phyloP scores from a whole-genome alignment of 164 flowering plant species.

The Sextonia rubra region DNA sequence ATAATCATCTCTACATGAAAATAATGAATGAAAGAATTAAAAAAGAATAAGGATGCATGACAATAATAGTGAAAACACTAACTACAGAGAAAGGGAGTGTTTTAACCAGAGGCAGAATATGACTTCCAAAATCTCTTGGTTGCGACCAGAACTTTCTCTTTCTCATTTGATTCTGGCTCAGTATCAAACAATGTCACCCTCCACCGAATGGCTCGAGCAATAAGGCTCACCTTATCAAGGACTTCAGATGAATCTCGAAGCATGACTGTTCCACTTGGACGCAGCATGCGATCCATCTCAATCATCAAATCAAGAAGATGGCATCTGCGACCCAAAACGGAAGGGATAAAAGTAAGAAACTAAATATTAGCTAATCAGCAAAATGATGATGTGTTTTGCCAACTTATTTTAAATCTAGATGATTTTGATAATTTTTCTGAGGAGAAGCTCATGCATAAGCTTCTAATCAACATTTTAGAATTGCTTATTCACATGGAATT shows the following conservation, averaged over 20 bases:
- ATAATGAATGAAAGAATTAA: too few species aligned
- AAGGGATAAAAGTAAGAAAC: too few species aligned
- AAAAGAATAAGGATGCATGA: not conserved
- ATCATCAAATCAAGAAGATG: conserved; percentile 83
- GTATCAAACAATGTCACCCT: conserved; percentile 43
- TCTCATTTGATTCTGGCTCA: conserved; percentile 65
- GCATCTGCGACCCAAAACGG: conserved; percentile 47
- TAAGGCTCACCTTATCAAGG: conserved; percentile 51
- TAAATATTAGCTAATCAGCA: too few species aligned
- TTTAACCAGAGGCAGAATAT: conserved; percentile 23
- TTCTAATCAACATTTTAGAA: too few species aligned
- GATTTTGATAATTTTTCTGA: too few species aligned
- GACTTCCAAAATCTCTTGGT: conserved; percentile 63
- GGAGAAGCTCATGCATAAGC: too few species aligned
- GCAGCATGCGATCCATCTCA: conserved; percentile 80
- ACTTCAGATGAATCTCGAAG: conserved; percentile 74
- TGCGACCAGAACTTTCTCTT: conserved; percentile 72
- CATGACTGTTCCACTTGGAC: conserved; percentile 85
- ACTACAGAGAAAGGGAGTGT: not conserved
- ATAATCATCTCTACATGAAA: too few species aligned
- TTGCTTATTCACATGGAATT: too few species aligned
- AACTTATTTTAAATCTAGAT: too few species aligned
- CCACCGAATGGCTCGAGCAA: conserved; percentile 76
- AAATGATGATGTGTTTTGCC: too few species aligned
- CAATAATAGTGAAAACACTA: not conserved